Evolutionary conservation across 768 basidiomycete genomes (phyloP), one percentile per base, ranked within the genome.

Genomic region (Asterophora lycoperdoides): DNA sequence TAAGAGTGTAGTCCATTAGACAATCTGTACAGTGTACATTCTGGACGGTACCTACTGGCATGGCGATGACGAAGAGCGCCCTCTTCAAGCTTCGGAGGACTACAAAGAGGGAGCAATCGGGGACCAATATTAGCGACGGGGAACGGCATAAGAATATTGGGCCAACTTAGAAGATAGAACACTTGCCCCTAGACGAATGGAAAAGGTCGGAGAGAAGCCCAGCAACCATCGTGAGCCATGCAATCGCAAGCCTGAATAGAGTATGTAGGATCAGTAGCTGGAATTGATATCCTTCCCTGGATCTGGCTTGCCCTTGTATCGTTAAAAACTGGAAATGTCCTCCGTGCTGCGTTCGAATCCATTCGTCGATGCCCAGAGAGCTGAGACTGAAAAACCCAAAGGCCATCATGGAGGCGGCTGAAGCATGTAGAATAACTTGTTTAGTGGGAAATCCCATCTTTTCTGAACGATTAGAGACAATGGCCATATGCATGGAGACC

Each of bases 281-380:
- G 13, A 33, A 17, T 11, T 28, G 2, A n/a, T 19, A 41, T 20
- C 13, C n/a, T n/a, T n/a, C n/a, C 14, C 23, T 13, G 4, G 19
- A 11, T 13, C 30, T 30, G 7, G 59, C 75, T 15, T 52, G 83
- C 88, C 86, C 86, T 65, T 88, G 81, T 55, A 90, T 86, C 0
- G 90, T 93, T 46, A 92, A 68, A 59, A 79, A 92, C 61, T 84
- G 84, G 40, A 74, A 76, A 55, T 81, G 79, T 0, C 87, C 87
- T 1, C 85, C 84, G 54, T 75, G 78, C 56, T 78, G 79, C 2
- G 55, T 47, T 1, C 51, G 48, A 34, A 82, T 73, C 53, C 64
- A 68, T 1, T 49, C 48, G 44, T 63, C 57, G 5, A 68, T 51
- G 14, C 53, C 46, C 9, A 72, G 52, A 4, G 45, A 48, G 32